Evolutionary conservation across 1,284 basidiomycete genomes (phyloP).

Genomic region (Cerrena zonata): DNA sequence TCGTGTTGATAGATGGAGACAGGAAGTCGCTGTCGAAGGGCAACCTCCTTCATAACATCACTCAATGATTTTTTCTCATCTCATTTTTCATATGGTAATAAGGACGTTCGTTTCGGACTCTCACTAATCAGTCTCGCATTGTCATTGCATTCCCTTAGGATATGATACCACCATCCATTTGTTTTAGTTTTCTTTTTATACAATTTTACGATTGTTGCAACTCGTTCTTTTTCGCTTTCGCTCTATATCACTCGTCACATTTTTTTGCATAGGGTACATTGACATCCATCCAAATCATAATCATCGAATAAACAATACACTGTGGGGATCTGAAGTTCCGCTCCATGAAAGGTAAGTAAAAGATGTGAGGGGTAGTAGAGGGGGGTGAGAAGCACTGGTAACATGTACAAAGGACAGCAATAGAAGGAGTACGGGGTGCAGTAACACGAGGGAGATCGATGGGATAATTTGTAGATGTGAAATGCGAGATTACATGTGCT

Average conservation of each 20-base stretch:
- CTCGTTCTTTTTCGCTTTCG: conserved; percentile 1
- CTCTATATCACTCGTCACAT: not conserved
- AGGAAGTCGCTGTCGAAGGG: conserved; percentile 67
- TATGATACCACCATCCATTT: not conserved
- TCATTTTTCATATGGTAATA: conserved; percentile 2
- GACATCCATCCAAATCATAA: conserved; percentile 10
- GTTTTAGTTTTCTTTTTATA: conserved; percentile 1
- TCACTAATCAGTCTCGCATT: too few relatives aligned
- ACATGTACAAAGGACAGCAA: not conserved
- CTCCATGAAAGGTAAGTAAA: conserved; percentile 5
- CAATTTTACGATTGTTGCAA: too few relatives aligned
- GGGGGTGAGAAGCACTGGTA: not conserved
- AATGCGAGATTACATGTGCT: not conserved
- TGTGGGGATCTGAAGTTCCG: not conserved
- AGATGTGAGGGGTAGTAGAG: not conserved
- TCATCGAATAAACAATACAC: conserved; percentile 18
- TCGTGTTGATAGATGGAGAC: conserved; percentile 73
- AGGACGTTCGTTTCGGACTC: not conserved
- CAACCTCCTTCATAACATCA: conserved; percentile 19
- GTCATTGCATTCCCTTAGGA: too few relatives aligned
- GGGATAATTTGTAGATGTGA: not conserved
- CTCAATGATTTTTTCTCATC: conserved; percentile 2
- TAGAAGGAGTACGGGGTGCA: too few relatives aligned
- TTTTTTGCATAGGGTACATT: not conserved
- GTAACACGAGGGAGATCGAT: conserved; percentile 1